These are phyloP conservation scores for Sparassis latifolia DNA, from an alignment of 1,284 basidiomycete species.

Conservation along the genomic window DNA sequence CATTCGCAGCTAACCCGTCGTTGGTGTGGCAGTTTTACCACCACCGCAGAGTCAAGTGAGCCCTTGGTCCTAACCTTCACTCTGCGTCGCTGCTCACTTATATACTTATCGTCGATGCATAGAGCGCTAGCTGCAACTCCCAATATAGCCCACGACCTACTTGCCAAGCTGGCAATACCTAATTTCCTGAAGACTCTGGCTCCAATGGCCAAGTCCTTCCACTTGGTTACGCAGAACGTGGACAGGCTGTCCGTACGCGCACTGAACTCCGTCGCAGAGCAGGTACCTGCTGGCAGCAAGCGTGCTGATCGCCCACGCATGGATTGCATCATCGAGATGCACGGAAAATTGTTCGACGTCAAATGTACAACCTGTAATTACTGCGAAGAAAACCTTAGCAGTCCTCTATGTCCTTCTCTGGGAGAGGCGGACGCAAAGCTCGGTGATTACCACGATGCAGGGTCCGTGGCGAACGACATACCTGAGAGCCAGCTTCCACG, in stretches of 20 bases:
- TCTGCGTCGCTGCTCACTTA: background rate
- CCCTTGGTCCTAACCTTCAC: background rate
- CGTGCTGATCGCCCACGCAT: background rate
- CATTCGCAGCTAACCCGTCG: slow-evolving; percentile 46
- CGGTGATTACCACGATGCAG: slow-evolving; percentile 36
- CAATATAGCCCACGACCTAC: slow-evolving; percentile 49
- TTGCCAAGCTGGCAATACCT: slow-evolving; percentile 42
- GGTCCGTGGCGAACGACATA: slow-evolving; percentile 36
- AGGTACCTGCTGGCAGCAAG: slow-evolving; percentile 5
- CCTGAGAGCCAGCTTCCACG: slow-evolving; percentile 40
- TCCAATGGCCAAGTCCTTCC: slow-evolving; percentile 35
- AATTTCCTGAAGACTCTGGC: slow-evolving; percentile 30
- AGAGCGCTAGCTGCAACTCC: slow-evolving; percentile 41
- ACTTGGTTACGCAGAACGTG: slow-evolving; percentile 63
- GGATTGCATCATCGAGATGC: slow-evolving; percentile 51
- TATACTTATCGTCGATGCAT: slow-evolving; percentile 14
- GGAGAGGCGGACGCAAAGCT: slow-evolving; percentile 29
- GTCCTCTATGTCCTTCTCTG: slow-evolving; percentile 47
- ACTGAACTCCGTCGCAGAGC: slow-evolving; percentile 8
- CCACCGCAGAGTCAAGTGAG: slow-evolving; percentile 46
- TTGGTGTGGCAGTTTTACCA: slow-evolving; percentile 65
- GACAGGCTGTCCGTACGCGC: slow-evolving; percentile 48
- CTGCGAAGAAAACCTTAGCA: slow-evolving; percentile 32
- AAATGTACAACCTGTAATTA: slow-evolving; percentile 46
- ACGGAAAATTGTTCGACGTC: slow-evolving; percentile 54